phyloP scores from a whole-genome alignment of 2,329 filamentous ascomycete genomes.

The Stachybotrys chlorohalonatus region DNA sequence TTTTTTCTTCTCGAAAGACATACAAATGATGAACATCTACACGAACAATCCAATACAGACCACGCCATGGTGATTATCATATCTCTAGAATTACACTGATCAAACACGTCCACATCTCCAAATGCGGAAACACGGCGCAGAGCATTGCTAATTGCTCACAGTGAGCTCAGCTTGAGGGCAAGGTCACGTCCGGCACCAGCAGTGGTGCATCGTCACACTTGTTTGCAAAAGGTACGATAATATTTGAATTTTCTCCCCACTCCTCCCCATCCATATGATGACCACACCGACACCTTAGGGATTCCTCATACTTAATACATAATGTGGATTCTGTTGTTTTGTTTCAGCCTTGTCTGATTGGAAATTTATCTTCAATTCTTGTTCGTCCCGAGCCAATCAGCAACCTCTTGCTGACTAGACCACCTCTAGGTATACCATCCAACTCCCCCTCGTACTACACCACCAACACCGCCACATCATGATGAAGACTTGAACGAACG shows the following conservation, averaged over 20 bases:
- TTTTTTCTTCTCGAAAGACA: constrained; percentile 2
- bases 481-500: constrained; percentile 62
- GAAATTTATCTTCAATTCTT: constrained; percentile 19
- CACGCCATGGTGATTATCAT: constrained; percentile 43
- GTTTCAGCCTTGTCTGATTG: constrained; percentile 64
- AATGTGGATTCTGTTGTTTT: constrained; percentile 53
- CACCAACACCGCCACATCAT: constrained; percentile 26
- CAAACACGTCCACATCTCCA: constrained; percentile 20
- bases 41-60: constrained; percentile 59
- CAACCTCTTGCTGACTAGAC: constrained; percentile 5
- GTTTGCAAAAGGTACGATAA: constrained; percentile 32
- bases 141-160: not conserved
- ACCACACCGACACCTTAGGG: constrained; percentile 52
- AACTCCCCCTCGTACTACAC: not conserved
- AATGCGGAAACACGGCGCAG: not conserved
- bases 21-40: constrained; percentile 24
- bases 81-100: constrained; percentile 49
- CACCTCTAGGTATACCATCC: constrained; percentile 30
- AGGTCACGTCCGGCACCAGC: not conserved
- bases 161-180: not conserved
- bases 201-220: not conserved
- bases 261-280: constrained; percentile 40
- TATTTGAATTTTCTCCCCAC: constrained; percentile 2
- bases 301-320: constrained; percentile 61
- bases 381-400: constrained; percentile 25